Evolutionary conservation across 2,329 filamentous ascomycete genomes (phyloP).

Genomic region (Colletotrichum musae): DNA sequence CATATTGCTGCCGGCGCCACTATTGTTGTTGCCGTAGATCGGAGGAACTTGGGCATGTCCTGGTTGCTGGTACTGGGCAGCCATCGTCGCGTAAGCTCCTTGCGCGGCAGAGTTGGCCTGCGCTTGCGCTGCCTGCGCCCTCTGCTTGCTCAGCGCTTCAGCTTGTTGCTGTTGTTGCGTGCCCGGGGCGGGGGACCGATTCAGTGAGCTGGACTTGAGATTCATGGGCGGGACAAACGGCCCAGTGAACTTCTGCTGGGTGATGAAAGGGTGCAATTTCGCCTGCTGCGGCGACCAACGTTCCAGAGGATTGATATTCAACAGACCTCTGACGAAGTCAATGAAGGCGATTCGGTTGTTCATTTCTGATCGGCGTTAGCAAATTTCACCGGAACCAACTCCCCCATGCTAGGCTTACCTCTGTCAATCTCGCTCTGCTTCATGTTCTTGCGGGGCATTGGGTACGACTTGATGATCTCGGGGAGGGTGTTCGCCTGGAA

Average conservation of each 20-base stretch:
- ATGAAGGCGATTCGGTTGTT: slow-evolving; percentile 98
- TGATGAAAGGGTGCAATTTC: slow-evolving; percentile 98
- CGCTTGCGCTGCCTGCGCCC: slow-evolving; percentile 79
- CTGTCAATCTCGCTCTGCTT: slow-evolving; percentile 96
- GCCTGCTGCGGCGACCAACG: slow-evolving; percentile 98
- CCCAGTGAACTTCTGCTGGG: slow-evolving; percentile 95
- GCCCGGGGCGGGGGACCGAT: slow-evolving; percentile 90
- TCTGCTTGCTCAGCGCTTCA: slow-evolving; percentile 93
- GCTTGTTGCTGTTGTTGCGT: slow-evolving; percentile 97
- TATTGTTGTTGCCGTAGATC: slow-evolving; percentile 84
- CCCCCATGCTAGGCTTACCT: slow-evolving; percentile 69
- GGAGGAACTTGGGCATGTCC: slow-evolving; percentile 68
- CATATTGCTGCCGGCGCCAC: slow-evolving; percentile 79
- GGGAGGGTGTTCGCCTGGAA: slow-evolving; percentile 95
- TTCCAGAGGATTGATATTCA: slow-evolving; percentile 96
- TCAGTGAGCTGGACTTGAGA: slow-evolving; percentile 86
- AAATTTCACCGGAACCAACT: slow-evolving; percentile 1
- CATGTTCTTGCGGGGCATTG: slow-evolving; percentile 99
- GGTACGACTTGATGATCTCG: slow-evolving; percentile 97
- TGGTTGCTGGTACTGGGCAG: slow-evolving; percentile 63
- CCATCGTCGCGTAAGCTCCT: slow-evolving; percentile 72
- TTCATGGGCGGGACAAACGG: slow-evolving; percentile 98
- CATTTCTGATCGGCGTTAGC: slow-evolving; percentile 79
- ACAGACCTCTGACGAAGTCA: slow-evolving; percentile 93
- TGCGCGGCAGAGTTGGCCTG: slow-evolving; percentile 77